These are phyloP conservation scores for Avena atlantica DNA, from an alignment of 176 grass and related monocot species.

Conservation along the genomic window DNA sequence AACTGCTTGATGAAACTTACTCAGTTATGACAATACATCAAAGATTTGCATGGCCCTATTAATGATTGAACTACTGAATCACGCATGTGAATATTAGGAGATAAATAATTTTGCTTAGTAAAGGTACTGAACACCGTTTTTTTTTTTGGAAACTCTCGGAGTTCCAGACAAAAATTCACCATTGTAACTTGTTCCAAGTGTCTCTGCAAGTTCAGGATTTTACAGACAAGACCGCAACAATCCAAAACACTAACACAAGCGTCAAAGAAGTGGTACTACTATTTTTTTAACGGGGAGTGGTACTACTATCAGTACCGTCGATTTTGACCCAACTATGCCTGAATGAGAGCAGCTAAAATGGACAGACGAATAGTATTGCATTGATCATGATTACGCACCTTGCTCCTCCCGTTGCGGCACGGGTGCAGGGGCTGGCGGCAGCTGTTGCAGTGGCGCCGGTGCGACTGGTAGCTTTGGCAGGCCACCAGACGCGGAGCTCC, in stretches of 20 bases:
- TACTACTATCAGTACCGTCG: background rate
- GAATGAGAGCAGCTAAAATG: background rate
- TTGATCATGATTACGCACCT: conserved; percentile 28
- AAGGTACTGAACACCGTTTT: too few species aligned
- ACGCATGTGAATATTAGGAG: too few species aligned
- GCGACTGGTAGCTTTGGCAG: background rate
- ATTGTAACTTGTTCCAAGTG: conserved; percentile 18
- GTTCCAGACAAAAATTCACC: conserved; percentile 47
- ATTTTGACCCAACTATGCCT: conserved; percentile 1
- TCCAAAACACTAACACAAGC: conserved; percentile 38
- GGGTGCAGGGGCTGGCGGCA: conserved; percentile 25
- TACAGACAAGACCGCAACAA: background rate
- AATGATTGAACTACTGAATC: too few species aligned
- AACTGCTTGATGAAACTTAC: too few species aligned
- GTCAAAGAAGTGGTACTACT: conserved; percentile 17
- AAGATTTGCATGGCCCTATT: too few species aligned
- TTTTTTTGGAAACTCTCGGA: background rate
- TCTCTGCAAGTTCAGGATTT: background rate
- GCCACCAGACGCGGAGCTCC: background rate
- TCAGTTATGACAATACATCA: too few species aligned
- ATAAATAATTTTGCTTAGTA: too few species aligned
- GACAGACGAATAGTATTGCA: background rate
- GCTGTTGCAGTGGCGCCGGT: conserved; percentile 43
- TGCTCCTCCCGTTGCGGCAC: conserved; percentile 26
- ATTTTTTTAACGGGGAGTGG: too few species aligned